phyloP scores from a whole-genome alignment of 352 stramenopile genomes.

The Globisporangium carolinianum region DNA sequence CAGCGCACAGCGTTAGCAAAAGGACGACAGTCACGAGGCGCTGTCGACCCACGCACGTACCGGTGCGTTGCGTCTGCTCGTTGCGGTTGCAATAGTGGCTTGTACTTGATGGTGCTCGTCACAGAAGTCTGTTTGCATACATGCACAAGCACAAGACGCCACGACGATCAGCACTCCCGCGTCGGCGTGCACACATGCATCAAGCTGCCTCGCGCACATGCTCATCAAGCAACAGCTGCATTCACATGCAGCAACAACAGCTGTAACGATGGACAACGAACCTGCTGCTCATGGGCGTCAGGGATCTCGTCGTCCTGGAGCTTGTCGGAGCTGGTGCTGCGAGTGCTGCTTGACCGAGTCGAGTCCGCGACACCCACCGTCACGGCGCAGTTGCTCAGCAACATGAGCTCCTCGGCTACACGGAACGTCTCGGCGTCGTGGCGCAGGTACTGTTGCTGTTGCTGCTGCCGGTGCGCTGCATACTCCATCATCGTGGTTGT shows the following conservation, averaged over 20 bases:
- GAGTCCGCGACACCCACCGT: conserved; percentile 1
- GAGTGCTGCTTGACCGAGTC: not conserved
- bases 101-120: conserved; percentile 6
- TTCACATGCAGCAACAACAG: too few species aligned
- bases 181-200: not conserved
- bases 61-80: not conserved
- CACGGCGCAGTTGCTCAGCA: conserved; percentile 40
- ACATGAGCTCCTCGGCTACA: conserved; percentile 71
- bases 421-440: conserved; percentile 71
- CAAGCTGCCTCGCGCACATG: too few species aligned
- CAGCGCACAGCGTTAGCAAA: not conserved
- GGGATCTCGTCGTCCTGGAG: not conserved
- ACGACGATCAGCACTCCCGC: not conserved
- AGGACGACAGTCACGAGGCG: not conserved
- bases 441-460: conserved; percentile 6
- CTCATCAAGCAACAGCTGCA: too few species aligned
- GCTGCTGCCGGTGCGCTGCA: conserved; percentile 3
- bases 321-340: not conserved
- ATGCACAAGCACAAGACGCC: not conserved
- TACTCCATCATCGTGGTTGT: conserved; percentile 21
- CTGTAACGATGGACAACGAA: too few species aligned
- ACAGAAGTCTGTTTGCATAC: not conserved
- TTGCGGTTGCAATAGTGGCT: not conserved
- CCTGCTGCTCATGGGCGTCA: not conserved
- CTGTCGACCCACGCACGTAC: not conserved